These are phyloP conservation scores for Tuber brumale DNA, from an alignment of 495 filamentous ascomycete species.

Conservation along the genomic window DNA sequence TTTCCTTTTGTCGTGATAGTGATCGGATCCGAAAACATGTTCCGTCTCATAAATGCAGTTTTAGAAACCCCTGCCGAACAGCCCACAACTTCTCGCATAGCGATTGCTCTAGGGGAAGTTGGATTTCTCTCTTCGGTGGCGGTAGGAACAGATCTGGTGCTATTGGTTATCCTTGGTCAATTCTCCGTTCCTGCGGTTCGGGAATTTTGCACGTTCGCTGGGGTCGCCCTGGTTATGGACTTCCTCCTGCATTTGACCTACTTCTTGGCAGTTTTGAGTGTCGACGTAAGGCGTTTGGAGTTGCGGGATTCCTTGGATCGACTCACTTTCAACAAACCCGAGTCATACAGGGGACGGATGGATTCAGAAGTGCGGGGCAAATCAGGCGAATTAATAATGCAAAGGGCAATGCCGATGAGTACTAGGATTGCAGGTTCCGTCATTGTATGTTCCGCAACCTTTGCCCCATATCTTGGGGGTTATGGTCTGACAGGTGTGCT, in stretches of 20 bases:
- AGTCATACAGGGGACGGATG: neutral
- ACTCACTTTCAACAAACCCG: slow-evolving; percentile 40
- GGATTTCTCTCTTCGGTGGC: slow-evolving; percentile 59
- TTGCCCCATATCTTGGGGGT: neutral
- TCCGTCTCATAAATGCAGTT: slow-evolving; percentile 64
- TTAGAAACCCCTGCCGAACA: slow-evolving; percentile 58
- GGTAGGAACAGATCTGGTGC: slow-evolving; percentile 53
- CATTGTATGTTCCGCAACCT: slow-evolving; percentile 28
- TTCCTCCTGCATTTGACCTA: slow-evolving; percentile 65
- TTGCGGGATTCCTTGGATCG: slow-evolving; percentile 51
- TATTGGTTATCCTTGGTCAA: slow-evolving; percentile 53
- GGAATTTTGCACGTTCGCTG: slow-evolving; percentile 64
- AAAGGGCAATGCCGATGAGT: slow-evolving; percentile 36
- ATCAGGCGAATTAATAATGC: slow-evolving; percentile 19
- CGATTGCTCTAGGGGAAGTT: slow-evolving; percentile 60
- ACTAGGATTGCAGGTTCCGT: slow-evolving; percentile 42
- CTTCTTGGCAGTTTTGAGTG: slow-evolving; percentile 65
- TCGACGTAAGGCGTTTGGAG: slow-evolving; percentile 65
- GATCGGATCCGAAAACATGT: slow-evolving; percentile 66
- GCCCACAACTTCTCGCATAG: slow-evolving; percentile 55
- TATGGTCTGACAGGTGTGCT: slow-evolving; percentile 8
- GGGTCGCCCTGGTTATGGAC: slow-evolving; percentile 62
- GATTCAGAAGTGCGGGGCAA: neutral
- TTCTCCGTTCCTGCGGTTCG: slow-evolving; percentile 57
- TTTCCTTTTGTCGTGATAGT: slow-evolving; percentile 66